phyloP scores from a whole-genome alignment of 2,329 filamentous ascomycete genomes.

The Colletotrichum sp. region DNA sequence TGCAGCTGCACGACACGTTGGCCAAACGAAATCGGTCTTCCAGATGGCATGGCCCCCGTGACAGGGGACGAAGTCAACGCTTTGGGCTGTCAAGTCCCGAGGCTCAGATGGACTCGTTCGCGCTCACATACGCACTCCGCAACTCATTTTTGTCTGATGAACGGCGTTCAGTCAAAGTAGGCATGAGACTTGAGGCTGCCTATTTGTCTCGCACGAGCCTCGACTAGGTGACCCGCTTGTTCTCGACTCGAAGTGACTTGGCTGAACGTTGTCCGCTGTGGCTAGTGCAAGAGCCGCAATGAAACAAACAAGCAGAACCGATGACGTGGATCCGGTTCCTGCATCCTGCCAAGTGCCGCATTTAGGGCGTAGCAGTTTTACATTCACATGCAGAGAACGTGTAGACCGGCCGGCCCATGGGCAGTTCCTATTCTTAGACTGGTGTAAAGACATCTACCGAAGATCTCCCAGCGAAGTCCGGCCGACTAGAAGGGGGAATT shows the following conservation, averaged over 20 bases:
- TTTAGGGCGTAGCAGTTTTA: background rate
- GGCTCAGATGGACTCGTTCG: background rate
- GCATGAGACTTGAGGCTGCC: background rate
- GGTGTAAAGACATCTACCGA: background rate
- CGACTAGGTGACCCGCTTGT: background rate
- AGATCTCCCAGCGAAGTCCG: background rate
- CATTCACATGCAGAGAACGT: background rate
- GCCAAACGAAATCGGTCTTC: background rate
- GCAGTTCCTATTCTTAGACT: background rate
- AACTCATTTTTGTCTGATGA: background rate
- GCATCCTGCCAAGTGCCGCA: background rate
- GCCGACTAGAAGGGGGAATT: background rate
- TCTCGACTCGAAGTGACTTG: background rate
- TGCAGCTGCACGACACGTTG: constrained; percentile 5
- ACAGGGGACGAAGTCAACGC: background rate
- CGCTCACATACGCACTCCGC: background rate
- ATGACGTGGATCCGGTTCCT: constrained; percentile 5
- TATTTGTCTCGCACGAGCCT: background rate
- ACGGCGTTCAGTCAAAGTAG: background rate
- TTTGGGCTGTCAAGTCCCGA: background rate
- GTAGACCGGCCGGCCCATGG: background rate
- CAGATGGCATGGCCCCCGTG: background rate
- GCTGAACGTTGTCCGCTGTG: background rate
- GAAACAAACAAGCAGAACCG: background rate
- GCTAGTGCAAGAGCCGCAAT: background rate